A percentile compares a stretch with the other conserved stretches of the same genome.
Conservation (phyloP, 208 protist species). For the Angomonas ambiguus region DNA sequence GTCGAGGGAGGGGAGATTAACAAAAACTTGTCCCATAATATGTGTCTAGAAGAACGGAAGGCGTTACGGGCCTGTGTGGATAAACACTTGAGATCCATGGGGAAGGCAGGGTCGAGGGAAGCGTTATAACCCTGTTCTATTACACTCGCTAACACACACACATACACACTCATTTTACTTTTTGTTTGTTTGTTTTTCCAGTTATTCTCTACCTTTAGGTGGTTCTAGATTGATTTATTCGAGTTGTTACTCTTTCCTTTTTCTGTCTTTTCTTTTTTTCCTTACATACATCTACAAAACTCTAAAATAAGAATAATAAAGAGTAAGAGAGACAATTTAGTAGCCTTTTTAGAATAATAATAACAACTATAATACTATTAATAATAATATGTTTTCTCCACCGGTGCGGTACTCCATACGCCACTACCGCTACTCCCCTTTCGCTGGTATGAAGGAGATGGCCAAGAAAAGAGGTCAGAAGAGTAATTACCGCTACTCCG, state of each 20-base stretch:
- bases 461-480: neutral
- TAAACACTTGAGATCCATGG: neutral
- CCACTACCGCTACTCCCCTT: neutral
- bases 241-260: neutral
- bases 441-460: neutral
- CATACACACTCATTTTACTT: too few relatives aligned
- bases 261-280: neutral
- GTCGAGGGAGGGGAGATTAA: conserved; percentile 79
- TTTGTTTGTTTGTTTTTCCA: too few relatives aligned
- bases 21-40: conserved; percentile 41
- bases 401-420: neutral
- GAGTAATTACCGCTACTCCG: neutral
- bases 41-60: conserved; percentile 49
- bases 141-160: neutral
- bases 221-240: neutral
- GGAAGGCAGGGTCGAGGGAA: neutral
- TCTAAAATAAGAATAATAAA: too few relatives aligned
- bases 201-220: too few relatives aligned
- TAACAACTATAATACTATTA: neutral
- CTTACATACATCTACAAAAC: too few relatives aligned
- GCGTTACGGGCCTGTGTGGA: conserved; percentile 61
- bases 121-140: neutral
- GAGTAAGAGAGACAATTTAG: too few relatives aligned
- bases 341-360: too few relatives aligned
- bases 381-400: too few relatives aligned